These are phyloP conservation scores for Kregervanrija delftensis DNA, from an alignment of 805 yeast genomes.

Conservation along the genomic window DNA sequence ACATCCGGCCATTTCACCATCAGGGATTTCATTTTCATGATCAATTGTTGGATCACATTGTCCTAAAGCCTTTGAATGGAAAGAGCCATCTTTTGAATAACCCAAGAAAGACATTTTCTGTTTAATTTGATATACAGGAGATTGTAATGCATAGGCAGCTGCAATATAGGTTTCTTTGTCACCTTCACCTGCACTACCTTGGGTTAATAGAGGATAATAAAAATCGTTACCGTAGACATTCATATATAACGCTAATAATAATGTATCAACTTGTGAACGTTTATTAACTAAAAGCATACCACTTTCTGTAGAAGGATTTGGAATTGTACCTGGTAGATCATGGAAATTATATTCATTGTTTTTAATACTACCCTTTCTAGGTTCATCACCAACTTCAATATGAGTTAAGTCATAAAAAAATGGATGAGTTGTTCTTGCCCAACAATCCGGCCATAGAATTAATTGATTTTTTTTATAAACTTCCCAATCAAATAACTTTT, in stretches of 20 bases:
- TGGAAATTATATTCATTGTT: constrained; percentile 39
- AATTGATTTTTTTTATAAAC: constrained; percentile 37
- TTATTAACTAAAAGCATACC: constrained; percentile 64
- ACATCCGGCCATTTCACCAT: constrained; percentile 13
- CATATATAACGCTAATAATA: constrained; percentile 54
- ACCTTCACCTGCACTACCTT: constrained; percentile 72
- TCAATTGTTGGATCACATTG: constrained; percentile 36
- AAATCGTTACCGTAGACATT: constrained; percentile 57
- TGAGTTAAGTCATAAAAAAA: constrained; percentile 34
- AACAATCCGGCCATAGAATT: constrained; percentile 63
- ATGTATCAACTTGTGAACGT: constrained; percentile 43
- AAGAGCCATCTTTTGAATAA: constrained; percentile 28
- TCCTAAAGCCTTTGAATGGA: constrained; percentile 36
- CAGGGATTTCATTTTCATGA: constrained; percentile 19
- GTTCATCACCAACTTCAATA: constrained; percentile 7
- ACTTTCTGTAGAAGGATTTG: constrained; percentile 63
- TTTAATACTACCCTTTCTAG: neutral
- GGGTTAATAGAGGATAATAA: constrained; percentile 62
- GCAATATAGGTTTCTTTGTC: constrained; percentile 72
- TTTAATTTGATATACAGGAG: constrained; percentile 40
- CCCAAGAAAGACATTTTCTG: constrained; percentile 48
- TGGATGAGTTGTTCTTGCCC: constrained; percentile 66
- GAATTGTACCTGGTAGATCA: constrained; percentile 55
- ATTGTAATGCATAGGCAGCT: constrained; percentile 44
- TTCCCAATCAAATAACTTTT: constrained; percentile 38